Conservation (phyloP, 805 yeast genomes). For the Blastobotrys terrestris region DNA sequence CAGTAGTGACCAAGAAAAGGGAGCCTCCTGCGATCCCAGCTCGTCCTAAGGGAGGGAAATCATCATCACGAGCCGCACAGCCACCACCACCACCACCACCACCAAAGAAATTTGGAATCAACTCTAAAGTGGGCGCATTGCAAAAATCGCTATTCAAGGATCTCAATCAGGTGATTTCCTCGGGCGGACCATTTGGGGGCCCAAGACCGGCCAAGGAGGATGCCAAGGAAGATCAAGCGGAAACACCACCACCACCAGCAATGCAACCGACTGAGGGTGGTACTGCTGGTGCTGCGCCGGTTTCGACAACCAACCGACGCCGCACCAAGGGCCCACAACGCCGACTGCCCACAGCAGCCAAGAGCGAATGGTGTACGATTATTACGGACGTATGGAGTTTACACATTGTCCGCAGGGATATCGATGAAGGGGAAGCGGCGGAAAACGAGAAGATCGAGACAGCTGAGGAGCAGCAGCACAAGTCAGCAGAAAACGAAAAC, state of each 20-base stretch:
- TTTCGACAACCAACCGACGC: constrained; percentile 10
- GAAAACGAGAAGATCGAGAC: neutral
- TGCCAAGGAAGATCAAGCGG: constrained; percentile 5
- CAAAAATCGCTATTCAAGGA: constrained; percentile 22
- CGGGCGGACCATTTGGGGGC: constrained; percentile 13
- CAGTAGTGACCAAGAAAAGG: neutral
- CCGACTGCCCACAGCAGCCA: constrained; percentile 25
- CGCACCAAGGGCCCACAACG: constrained; percentile 28
- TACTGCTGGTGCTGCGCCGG: neutral
- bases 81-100: constrained; percentile 14
- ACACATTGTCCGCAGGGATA: no score
- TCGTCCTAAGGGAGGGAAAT: constrained; percentile 1
- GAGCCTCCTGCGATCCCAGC: constrained; percentile 5
- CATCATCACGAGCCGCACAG: no score
- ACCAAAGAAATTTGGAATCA: constrained; percentile 18
- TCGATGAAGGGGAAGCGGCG: neutral
- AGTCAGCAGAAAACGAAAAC: no score
- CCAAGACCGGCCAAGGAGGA: constrained; percentile 12
- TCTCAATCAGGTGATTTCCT: constrained; percentile 16
- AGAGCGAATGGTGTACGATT: constrained; percentile 3
- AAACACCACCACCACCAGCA: neutral
- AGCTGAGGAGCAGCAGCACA: no score
- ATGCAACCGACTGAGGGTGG: neutral
- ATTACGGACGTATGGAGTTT: constrained; percentile 1
- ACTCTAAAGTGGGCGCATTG: constrained; percentile 20